Base-by-base conservation (phyloP, 306 rosid genomes). In the Ammopiptanthus mongolicus region DNA sequence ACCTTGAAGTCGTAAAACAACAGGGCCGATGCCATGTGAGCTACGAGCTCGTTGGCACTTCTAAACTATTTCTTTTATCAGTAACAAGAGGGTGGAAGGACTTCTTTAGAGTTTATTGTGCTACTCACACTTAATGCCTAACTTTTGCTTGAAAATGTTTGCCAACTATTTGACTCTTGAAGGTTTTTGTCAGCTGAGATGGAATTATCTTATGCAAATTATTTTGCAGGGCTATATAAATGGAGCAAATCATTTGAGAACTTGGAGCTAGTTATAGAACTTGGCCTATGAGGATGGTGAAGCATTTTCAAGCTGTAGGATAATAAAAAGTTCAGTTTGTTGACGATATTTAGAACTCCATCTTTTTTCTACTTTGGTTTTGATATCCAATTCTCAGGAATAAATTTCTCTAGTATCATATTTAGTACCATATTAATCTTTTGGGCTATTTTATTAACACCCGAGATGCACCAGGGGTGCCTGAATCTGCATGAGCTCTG, bases 401-500 rank as follows among this genome's bases (percentile, higher is more conserved):
- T 88, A 88, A 87, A 82, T 41, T 75, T 73, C 65, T 37, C 37
- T 66, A 28, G 44, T 77, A 65, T 80, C 34, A 18, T 56, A 17
- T 53, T 66, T 33, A 23, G 51, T 76, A 33, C 64, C 14, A 15
- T 65, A 3, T 53, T 80, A 58, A 19, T 34, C 48, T 31, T 62
- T 61, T 59, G 64, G 19, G 52, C 55, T 15, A 55, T 73, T 68
- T 21, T 77, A 82, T 92, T 95, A 79, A 95, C 91, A 0, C 73
- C 33, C 79, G 67, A 84, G 89, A 88, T 79, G 98, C 98, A 95
- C 98, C 97, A 58, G 98, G 98, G 98, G 98, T 95, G 98, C 94
- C 97, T 91, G 87, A 9, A 76, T 78, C 91, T 85, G 91, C 88
- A 81, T 74, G 25, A 83, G 85, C 84, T 75, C 85, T 63, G 52